These are phyloP conservation scores for Juncus inflexus DNA, from an alignment of 176 grass and related monocot genomes.

Conservation along the genomic window DNA sequence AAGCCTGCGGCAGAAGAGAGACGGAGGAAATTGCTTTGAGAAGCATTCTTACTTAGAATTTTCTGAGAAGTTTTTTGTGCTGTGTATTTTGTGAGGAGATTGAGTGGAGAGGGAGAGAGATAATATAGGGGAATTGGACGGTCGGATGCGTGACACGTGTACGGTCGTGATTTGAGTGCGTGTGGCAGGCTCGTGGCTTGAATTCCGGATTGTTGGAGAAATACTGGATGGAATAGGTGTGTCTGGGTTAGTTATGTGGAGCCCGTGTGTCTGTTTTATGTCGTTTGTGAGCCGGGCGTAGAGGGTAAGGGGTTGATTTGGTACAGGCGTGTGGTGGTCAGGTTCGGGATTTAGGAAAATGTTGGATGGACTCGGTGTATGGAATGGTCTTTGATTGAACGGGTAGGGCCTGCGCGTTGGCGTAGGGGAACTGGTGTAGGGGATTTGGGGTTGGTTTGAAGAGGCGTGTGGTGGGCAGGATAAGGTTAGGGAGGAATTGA, in stretches of 20 bases:
- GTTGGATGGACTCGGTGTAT: background rate
- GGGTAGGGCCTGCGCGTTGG: background rate
- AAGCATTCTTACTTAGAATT: background rate
- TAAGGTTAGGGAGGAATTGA: conserved; percentile 7
- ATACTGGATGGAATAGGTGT: background rate
- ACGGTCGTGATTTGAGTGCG: conserved; percentile 26
- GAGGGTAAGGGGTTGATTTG: background rate
- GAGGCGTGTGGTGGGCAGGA: conserved; percentile 16
- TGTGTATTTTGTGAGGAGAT: background rate
- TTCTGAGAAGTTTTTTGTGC: background rate
- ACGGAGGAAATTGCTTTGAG: conserved; percentile 31
- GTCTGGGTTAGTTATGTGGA: background rate
- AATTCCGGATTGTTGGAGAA: background rate
- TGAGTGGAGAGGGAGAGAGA: conserved; percentile 18
- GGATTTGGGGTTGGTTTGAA: background rate
- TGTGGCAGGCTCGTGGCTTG: conserved; percentile 48
- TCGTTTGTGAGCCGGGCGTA: background rate
- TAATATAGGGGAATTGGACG: conserved; percentile 32
- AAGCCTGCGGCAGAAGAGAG: conserved; percentile 17
- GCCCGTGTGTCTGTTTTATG: background rate
- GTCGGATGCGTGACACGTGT: conserved; percentile 28
- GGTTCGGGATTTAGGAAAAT: background rate
- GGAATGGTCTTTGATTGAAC: background rate
- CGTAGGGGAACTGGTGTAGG: background rate
- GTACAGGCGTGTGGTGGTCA: conserved; percentile 5